Evolutionary conservation across 2,329 filamentous ascomycete species (phyloP), one percentile per base, ranked within the genome.

Genomic region (Sarocladiaceae sp.): DNA sequence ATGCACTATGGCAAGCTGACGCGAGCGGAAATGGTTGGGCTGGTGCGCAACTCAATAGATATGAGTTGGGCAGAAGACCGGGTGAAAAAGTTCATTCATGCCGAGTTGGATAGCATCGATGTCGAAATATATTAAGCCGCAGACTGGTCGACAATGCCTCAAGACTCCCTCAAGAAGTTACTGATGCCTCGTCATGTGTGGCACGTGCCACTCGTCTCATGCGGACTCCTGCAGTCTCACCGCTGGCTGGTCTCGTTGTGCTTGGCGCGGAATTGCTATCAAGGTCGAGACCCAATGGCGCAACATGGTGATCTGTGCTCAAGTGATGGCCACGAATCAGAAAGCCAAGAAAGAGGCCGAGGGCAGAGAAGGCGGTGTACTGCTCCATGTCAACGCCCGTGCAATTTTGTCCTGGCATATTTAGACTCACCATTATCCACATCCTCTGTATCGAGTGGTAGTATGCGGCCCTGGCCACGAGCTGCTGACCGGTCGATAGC

Each of bases 21-120:
- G 1, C 66, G 73, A 51, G 35, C 17, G 1, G 73, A 78, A 1
- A 73, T 79, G 64, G 62, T 72, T 0, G 56, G 59, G 23, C 57
- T 79, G 48, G 66, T 63, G 0, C 66, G 57, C 17, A 69, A 78
- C 58, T 70, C 69, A 0, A 62, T 78, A 6, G 69, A 71, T 8
- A 74, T 76, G 54, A 72, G 65, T 39, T 80, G 76, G 76, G 75
- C 74, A 4, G 57, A 63, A 17, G 61, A 67, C 1, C 55, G 62
- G 26, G 55, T 71, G 11, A 77, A 75, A 53, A 47, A 26, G 52
- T 50, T 50, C 23, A 50, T 50, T 5, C 47, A 50, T 20, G 47
- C 47, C 20, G 47, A 50, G 31, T 20, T 50, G 6, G 47, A 50
- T 33, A 50, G 47, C 18, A 37, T 50, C 20, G 33, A 50, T 26